Conservation (phyloP, 345 rosid species). For the Salix caprea region DNA sequence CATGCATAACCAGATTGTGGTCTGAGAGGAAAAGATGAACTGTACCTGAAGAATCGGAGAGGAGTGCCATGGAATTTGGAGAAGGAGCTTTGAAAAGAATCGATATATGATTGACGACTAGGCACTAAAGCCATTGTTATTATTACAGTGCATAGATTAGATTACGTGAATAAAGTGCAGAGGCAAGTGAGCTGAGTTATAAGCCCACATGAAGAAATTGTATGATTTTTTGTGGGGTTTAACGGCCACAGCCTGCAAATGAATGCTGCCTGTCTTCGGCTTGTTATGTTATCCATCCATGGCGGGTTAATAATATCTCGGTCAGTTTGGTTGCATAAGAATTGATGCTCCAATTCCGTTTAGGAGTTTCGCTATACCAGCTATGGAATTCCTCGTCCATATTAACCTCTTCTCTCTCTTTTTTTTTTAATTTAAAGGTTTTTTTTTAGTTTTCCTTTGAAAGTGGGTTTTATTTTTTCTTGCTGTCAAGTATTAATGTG, state of each 20-base stretch:
- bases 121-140: constrained; percentile 49
- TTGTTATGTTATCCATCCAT: background rate
- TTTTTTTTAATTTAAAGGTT: no score
- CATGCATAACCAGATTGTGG: constrained; percentile 5
- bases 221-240: background rate
- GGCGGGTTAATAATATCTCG: constrained; percentile 2
- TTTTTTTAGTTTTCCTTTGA: no score
- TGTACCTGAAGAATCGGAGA: constrained; percentile 44
- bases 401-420: no score
- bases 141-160: background rate
- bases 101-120: constrained; percentile 46
- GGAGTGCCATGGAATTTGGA: constrained; percentile 37
- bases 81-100: constrained; percentile 42
- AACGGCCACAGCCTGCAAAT: background rate
- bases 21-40: constrained; percentile 34
- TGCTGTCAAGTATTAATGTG: background rate
- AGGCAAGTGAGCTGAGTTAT: background rate
- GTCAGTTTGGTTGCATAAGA: background rate
- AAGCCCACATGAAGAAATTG: background rate
- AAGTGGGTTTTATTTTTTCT: background rate
- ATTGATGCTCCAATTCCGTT: background rate
- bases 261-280: background rate
- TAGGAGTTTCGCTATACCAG: background rate
- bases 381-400: no score
- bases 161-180: background rate